A percentile compares a stretch with the other conserved stretches of the same genome.
phyloP scores from a whole-genome alignment of 2,329 filamentous ascomycete genomes.

The Aspergillus ustus region DNA sequence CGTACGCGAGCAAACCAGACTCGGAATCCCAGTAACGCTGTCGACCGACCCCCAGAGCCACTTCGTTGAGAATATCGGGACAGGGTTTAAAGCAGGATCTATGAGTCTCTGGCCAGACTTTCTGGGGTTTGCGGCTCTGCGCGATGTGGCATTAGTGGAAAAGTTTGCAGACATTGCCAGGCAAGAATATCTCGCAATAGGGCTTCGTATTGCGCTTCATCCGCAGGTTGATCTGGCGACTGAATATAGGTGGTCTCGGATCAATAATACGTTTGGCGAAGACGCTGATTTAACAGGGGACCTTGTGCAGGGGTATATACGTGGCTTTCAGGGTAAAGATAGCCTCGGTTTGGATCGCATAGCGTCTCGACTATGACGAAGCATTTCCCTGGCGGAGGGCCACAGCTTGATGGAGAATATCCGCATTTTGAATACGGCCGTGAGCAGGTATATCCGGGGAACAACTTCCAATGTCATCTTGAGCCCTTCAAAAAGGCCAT shows the following conservation, averaged over 20 bases:
- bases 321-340: neutral
- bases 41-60: neutral
- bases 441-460: constrained; percentile 4
- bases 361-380: constrained; percentile 4
- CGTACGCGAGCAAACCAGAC: neutral
- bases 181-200: constrained; percentile 46
- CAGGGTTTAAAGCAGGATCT: constrained; percentile 47
- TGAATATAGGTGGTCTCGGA: neutral
- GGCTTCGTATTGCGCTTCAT: constrained; percentile 8
- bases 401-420: constrained; percentile 3
- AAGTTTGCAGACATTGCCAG: constrained; percentile 56
- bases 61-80: constrained; percentile 34
- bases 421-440: constrained; percentile 8
- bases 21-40: constrained; percentile 7
- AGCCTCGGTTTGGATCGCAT: neutral
- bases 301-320: neutral
- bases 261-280: constrained; percentile 7
- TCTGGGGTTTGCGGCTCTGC: constrained; percentile 55
- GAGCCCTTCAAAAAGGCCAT: neutral
- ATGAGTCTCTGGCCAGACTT: constrained; percentile 60
- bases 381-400: constrained; percentile 8
- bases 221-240: constrained; percentile 9
- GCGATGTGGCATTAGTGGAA: constrained; percentile 49
- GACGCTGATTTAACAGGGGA: neutral
- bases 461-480: neutral